These are phyloP conservation scores for Pleurotus platypus DNA, from an alignment of 768 basidiomycete species.

Conservation along the genomic window DNA sequence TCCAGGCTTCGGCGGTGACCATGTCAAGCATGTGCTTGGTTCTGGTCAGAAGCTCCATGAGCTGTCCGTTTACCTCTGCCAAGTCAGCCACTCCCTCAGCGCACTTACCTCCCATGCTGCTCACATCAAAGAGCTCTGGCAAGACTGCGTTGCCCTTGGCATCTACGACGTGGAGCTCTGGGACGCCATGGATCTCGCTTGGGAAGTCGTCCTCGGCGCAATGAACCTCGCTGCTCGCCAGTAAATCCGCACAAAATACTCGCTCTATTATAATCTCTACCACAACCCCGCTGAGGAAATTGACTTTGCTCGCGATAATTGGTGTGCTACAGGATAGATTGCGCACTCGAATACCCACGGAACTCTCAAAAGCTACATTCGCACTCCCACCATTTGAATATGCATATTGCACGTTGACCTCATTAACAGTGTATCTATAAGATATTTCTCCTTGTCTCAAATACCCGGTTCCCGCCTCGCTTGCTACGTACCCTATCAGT, in stretches of 20 bases:
- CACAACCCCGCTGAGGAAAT: neutral
- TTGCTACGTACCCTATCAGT: neutral
- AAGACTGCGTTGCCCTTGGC: conserved; percentile 72
- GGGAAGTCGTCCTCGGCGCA: conserved; percentile 67
- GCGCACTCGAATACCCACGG: neutral
- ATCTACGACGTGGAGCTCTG: conserved; percentile 71
- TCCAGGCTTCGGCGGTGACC: conserved; percentile 3
- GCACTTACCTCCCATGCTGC: conserved; percentile 55
- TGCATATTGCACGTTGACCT: neutral
- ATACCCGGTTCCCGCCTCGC: neutral
- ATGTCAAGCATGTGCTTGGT: conserved; percentile 36
- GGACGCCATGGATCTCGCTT: conserved; percentile 75
- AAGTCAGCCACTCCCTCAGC: conserved; percentile 40
- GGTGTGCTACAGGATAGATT: conserved; percentile 1
- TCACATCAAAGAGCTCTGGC: conserved; percentile 76
- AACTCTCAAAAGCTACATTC: conserved; percentile 5
- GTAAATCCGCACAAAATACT: conserved; percentile 15
- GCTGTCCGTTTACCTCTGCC: conserved; percentile 49
- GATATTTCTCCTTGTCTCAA: neutral
- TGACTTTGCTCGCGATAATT: conserved; percentile 3
- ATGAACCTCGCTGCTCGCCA: conserved; percentile 44
- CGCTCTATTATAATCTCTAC: neutral
- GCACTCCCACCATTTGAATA: neutral
- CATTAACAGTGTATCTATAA: conserved; percentile 6
- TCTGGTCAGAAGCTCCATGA: conserved; percentile 52